Conservation (phyloP, 2,329 filamentous ascomycete genomes). For the Ophiostoma montium region DNA sequence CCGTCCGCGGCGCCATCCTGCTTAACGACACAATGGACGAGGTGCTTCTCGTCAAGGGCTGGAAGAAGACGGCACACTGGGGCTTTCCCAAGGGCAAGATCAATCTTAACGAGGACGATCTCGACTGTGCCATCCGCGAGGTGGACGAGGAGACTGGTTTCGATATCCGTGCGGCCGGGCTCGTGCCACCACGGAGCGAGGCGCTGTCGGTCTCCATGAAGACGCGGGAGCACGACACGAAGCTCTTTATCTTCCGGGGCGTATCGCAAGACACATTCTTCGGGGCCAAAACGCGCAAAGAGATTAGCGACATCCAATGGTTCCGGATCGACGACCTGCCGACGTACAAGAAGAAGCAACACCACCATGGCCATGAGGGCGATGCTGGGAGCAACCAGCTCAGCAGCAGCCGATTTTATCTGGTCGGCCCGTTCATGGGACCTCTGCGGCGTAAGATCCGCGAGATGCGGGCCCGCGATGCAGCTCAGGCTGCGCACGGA, state of each 20-base stretch:
- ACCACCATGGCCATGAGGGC: slow-evolving; percentile 39
- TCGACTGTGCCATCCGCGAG: slow-evolving; percentile 87
- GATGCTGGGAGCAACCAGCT: slow-evolving; percentile 46
- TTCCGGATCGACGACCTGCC: slow-evolving; percentile 82
- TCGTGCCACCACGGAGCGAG: slow-evolving; percentile 57
- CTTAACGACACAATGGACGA: slow-evolving; percentile 91
- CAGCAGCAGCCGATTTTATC: slow-evolving; percentile 26
- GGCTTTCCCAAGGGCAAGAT: slow-evolving; percentile 96
- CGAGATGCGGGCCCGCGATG: background rate
- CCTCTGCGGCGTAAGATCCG: slow-evolving; percentile 77
- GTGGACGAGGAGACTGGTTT: slow-evolving; percentile 95
- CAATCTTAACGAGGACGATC: slow-evolving; percentile 88
- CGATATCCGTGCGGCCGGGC: slow-evolving; percentile 59
- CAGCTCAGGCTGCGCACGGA: background rate
- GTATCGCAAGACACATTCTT: slow-evolving; percentile 80
- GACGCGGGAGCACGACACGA: slow-evolving; percentile 50
- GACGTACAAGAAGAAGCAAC: slow-evolving; percentile 54
- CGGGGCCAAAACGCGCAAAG: slow-evolving; percentile 81
- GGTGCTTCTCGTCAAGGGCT: slow-evolving; percentile 85
- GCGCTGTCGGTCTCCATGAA: slow-evolving; percentile 22
- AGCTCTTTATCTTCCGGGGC: slow-evolving; percentile 80
- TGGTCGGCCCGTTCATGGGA: slow-evolving; percentile 86
- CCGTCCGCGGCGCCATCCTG: slow-evolving; percentile 86
- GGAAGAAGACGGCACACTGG: slow-evolving; percentile 95
- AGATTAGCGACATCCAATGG: slow-evolving; percentile 96